Evolutionary conservation across 129 eudicot genomes (phyloP), one percentile per base, ranked within the genome.

Genomic region (Arctium lappa): DNA sequence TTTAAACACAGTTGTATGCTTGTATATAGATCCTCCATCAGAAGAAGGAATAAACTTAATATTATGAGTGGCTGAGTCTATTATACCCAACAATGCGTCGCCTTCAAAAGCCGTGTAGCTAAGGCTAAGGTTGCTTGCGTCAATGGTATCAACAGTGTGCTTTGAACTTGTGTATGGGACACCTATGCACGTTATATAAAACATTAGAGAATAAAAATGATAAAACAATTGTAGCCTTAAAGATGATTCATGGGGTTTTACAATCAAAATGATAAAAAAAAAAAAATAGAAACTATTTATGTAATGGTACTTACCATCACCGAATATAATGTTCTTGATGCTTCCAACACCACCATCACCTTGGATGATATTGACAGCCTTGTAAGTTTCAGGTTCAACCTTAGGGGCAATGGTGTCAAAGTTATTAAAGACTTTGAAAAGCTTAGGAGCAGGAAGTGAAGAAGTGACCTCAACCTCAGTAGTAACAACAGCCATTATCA

Each of bases 281-380:
- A 32, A 5, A 32, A 70, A 11, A 33, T 15, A 70, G 37, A 60
- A 60, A 70, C 74, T 31, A 70, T 34, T 70, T 16, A 60, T 16
- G 29, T 5, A 60, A 60, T 5, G 8, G 6, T 60, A 56, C 29
- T 50, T 72, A 85, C 93, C 93, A 72, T 87, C 90, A 18, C 79
- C 82, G 66, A 82, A 89, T 69, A 81, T 80, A 12, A 77, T 62
- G 63, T 46, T 39, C 75, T 80, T 77, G 82, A 87, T 70, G 68
- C 88, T 76, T 72, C 93, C 93, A 77, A 69, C 82, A 5, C 93
- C 89, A 15, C 90, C 90, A 75, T 83, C 85, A 4, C 93, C 93
- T 78, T 89, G 73, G 30, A 86, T 36, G 81, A 77, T 18, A 8
- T 56, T 75, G 73, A 87, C 66, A 34, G 79, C 65, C 82, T 89